A percentile compares a stretch with the other conserved stretches of the same genome.
phyloP scores from a whole-genome alignment of 2,329 filamentous ascomycete genomes.

The Colletotrichum coccodes region DNA sequence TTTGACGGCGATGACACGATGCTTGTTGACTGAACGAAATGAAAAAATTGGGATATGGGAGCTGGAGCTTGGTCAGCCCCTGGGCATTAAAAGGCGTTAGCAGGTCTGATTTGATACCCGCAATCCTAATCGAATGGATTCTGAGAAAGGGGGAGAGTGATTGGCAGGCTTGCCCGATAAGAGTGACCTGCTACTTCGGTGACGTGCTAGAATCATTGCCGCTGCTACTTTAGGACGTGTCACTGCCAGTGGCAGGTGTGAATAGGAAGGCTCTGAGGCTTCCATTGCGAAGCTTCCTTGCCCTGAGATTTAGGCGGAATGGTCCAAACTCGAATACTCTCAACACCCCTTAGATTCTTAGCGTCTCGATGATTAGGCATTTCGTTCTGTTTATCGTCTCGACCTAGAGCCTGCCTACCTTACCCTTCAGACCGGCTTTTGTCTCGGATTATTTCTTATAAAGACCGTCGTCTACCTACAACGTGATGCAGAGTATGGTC shows the following conservation, averaged over 20 bases:
- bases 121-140: slow-evolving; percentile 33
- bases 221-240: not conserved
- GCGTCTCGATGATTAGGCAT: not conserved
- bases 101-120: slow-evolving; percentile 36
- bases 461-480: not conserved
- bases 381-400: not conserved
- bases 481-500: not conserved
- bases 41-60: slow-evolving; percentile 23
- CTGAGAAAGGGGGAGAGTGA: slow-evolving; percentile 8
- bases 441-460: not conserved
- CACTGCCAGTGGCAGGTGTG: not conserved
- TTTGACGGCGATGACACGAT: slow-evolving; percentile 91
- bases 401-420: not conserved
- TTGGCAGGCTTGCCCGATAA: not conserved
- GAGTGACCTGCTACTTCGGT: not conserved
- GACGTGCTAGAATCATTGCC: not conserved
- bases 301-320: not conserved
- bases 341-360: not conserved
- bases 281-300: too few species aligned
- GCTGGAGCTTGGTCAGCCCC: slow-evolving; percentile 28
- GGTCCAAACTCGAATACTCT: not conserved
- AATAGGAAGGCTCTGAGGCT: too few species aligned
- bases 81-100: slow-evolving; percentile 33
- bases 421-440: not conserved
- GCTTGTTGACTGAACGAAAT: slow-evolving; percentile 68